Evolutionary conservation across 371 early-diverging fungal genomes (phyloP).

Genomic region (Nematocida major): DNA sequence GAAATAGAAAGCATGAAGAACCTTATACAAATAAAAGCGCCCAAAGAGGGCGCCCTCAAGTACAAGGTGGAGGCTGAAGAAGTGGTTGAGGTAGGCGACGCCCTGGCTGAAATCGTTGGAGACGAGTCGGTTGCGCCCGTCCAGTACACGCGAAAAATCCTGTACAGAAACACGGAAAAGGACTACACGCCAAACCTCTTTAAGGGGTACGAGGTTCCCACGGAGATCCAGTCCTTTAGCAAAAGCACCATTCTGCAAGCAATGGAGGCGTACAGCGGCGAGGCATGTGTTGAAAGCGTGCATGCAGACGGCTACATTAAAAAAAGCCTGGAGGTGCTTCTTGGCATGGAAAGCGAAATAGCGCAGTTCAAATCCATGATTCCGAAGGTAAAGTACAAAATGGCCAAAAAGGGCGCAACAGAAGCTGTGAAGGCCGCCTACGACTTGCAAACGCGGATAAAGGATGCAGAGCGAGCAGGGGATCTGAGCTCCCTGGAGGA

Average conservation of each 20-base stretch:
- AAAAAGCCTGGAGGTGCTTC: background rate
- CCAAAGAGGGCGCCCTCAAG: background rate
- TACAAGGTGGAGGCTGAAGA: background rate
- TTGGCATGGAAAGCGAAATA: background rate
- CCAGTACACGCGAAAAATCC: conserved; percentile 5
- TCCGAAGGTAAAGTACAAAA: background rate
- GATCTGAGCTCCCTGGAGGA: background rate
- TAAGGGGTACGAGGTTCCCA: conserved; percentile 7
- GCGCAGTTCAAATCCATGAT: background rate
- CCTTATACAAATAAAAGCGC: conserved; percentile 77
- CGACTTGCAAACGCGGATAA: background rate
- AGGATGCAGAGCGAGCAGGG: background rate
- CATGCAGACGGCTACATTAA: no score
- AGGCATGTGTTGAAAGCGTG: background rate
- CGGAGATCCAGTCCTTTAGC: background rate
- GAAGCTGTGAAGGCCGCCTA: background rate
- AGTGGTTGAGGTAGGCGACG: conserved; percentile 16
- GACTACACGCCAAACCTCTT: conserved; percentile 17
- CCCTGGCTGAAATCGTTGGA: conserved; percentile 6
- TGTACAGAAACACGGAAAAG: conserved; percentile 8
- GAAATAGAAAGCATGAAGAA: conserved; percentile 99
- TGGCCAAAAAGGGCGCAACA: background rate
- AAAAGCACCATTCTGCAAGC: background rate
- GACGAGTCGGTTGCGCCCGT: background rate
- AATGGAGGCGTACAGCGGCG: background rate